Conservation (phyloP, 129 eudicot genomes). For the Helichrysum umbraculigerum region DNA sequence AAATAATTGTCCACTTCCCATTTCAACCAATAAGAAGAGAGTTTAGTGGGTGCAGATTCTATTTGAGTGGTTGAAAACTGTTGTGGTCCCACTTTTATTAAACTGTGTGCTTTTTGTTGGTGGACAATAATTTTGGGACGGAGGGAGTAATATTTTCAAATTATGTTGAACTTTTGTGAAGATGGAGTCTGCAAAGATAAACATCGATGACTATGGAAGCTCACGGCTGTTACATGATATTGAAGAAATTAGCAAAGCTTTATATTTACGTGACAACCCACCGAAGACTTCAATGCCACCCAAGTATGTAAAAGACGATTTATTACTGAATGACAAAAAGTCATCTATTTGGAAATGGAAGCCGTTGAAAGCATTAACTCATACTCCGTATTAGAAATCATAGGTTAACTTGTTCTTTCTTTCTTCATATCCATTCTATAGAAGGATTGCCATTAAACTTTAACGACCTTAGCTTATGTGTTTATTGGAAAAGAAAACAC, state of each 20-base stretch:
- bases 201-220: constrained; percentile 41
- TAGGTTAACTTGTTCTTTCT: constrained; percentile 48
- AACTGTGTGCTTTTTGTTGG: too few species aligned
- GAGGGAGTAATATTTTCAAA: not conserved
- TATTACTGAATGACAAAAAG: constrained; percentile 37
- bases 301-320: constrained; percentile 26
- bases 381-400: constrained; percentile 49
- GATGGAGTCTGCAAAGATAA: constrained; percentile 39
- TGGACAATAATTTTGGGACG: too few species aligned
- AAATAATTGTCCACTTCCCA: too few species aligned
- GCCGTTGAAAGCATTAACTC: constrained; percentile 65
- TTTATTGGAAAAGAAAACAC: constrained; percentile 61
- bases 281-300: constrained; percentile 27
- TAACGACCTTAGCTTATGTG: constrained; percentile 44
- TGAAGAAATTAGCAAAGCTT: constrained; percentile 69
- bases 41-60: too few species aligned
- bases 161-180: constrained; percentile 31
- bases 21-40: too few species aligned
- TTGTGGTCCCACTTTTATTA: too few species aligned
- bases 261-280: constrained; percentile 42
- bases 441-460: constrained; percentile 55
- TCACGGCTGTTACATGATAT: constrained; percentile 59
- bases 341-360: constrained; percentile 75
- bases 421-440: constrained; percentile 58
- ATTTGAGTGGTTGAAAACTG: too few species aligned